phyloP scores from a whole-genome alignment of 352 stramenopile species.

The Pythium utonaiense region DNA sequence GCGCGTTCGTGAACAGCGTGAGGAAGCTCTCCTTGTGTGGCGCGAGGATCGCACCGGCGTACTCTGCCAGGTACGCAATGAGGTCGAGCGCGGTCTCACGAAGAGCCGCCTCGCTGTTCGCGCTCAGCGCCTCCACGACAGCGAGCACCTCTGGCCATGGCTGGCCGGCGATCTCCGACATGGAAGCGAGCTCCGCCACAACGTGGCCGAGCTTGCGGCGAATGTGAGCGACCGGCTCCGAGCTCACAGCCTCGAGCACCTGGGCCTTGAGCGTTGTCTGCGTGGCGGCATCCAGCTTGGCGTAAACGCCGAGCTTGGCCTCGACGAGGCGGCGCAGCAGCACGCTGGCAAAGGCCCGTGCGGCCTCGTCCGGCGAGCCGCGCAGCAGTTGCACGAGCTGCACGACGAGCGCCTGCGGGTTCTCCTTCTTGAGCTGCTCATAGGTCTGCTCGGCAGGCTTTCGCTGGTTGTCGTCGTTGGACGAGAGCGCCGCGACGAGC shows the following conservation, averaged over 20 bases:
- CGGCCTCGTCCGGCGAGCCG: slow-evolving; percentile 45
- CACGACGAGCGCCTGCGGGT: slow-evolving; percentile 58
- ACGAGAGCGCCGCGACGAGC: slow-evolving; percentile 72
- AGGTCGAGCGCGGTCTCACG: slow-evolving; percentile 78
- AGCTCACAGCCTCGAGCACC: slow-evolving; percentile 62
- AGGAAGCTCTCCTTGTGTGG: slow-evolving; percentile 81
- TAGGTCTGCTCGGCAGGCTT: slow-evolving; percentile 78
- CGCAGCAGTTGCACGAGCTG: slow-evolving; percentile 70
- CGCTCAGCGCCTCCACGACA: slow-evolving; percentile 56
- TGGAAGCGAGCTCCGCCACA: slow-evolving; percentile 66
- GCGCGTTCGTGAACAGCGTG: slow-evolving; percentile 66
- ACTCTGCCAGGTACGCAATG: slow-evolving; percentile 70
- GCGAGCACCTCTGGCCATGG: slow-evolving; percentile 71
- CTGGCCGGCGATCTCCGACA: slow-evolving; percentile 49
- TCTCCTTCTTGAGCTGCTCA: slow-evolving; percentile 58
- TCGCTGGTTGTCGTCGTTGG: slow-evolving; percentile 67
- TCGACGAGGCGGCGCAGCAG: slow-evolving; percentile 77
- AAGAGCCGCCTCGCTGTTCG: slow-evolving; percentile 48
- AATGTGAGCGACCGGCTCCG: slow-evolving; percentile 68
- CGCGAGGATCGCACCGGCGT: slow-evolving; percentile 56
- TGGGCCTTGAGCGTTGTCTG: slow-evolving; percentile 63
- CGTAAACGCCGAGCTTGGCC: slow-evolving; percentile 62
- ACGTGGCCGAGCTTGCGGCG: slow-evolving; percentile 80
- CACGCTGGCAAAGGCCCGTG: slow-evolving; percentile 73
- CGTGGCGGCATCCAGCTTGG: slow-evolving; percentile 45